Evolutionary conservation across 2,329 filamentous ascomycete species (phyloP), one percentile per base, ranked within the genome.

Genomic region (Macrophomina tecta): DNA sequence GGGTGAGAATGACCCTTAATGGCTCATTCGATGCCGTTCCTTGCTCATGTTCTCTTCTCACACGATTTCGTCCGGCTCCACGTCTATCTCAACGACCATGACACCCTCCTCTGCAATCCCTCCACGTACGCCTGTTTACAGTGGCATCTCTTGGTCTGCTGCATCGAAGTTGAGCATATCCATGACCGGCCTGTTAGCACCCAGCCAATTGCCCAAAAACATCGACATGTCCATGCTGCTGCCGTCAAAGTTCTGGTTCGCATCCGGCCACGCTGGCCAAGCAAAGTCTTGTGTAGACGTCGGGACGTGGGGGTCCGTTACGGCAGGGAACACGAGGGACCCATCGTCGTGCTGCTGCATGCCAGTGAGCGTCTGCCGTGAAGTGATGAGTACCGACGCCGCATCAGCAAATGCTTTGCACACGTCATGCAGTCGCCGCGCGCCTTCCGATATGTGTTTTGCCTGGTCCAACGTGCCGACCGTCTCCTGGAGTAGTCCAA

Each of bases 251-350:
- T 40, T 23, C 2, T 52, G 48, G 34, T 16, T 12, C 7, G 49
- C 18, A 6, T 34, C 36, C 1, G 61, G 48, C 61, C 61, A 64
- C 58, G 23, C 30, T 9, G 58, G 58, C 58, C 58, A 62, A 9
- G 46, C 34, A 18, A 64, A 53, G 11, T 64, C 76, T 8, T 72
- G 77, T 1, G 77, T 77, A 55, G 70, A 70, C 45, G 75, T 74
- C 12, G 58, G 45, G 2, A 48, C 45, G 5, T 62, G 58, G n/a
- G 58, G 58, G 45, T 62, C 58, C 5, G 72, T 77, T 73, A 76
- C 74, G 0, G 30, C 75, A 16, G 70, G 75, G 60, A 69, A 77
- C 42, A 71, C 69, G 4, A 64, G 28, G 8, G 68, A 68, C 1
- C 69, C 69, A 42, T 70, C 69, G 7, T 53, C 61, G 23, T 69